Conservation (phyloP, 2,329 filamentous ascomycete species). For the Aspergillus eucalypticola region DNA sequence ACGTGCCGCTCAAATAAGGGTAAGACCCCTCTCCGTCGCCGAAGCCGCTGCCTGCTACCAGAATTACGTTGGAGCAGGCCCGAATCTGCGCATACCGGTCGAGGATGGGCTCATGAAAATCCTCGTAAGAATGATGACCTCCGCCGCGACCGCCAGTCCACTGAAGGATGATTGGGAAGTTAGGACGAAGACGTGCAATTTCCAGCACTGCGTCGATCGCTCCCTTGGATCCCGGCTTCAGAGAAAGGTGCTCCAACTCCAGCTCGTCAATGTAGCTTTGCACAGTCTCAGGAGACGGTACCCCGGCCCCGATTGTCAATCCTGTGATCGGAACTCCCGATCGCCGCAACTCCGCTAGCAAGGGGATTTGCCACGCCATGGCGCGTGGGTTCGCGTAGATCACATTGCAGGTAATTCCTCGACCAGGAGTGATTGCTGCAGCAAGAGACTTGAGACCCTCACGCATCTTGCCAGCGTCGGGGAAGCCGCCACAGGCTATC, state of each 20-base stretch:
- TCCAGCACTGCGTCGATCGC: not conserved
- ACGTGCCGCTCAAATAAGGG: conserved; percentile 1
- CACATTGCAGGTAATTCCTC: conserved; percentile 11
- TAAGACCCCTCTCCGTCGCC: not conserved
- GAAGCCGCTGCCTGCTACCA: not conserved
- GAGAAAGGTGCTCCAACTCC: not conserved
- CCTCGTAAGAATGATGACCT: conserved; percentile 2
- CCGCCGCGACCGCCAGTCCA: conserved; percentile 1
- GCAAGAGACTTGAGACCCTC: not conserved
- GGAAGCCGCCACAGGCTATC: conserved; percentile 9
- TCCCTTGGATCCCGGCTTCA: not conserved
- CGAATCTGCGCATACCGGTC: not conserved
- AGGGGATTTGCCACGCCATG: conserved; percentile 3
- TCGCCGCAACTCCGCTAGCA: not conserved
- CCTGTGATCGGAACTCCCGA: not conserved
- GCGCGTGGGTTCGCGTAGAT: conserved; percentile 9
- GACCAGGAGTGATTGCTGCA: not conserved
- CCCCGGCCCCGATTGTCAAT: not conserved
- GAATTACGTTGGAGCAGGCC: not conserved
- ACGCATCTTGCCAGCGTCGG: not conserved
- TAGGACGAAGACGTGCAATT: not conserved
- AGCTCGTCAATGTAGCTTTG: not conserved
- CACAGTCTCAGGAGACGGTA: not conserved
- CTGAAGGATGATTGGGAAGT: not conserved
- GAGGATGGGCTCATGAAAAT: conserved; percentile 1